These are phyloP conservation scores for Russula vinacea DNA, from an alignment of 768 basidiomycete species.

Conservation along the genomic window DNA sequence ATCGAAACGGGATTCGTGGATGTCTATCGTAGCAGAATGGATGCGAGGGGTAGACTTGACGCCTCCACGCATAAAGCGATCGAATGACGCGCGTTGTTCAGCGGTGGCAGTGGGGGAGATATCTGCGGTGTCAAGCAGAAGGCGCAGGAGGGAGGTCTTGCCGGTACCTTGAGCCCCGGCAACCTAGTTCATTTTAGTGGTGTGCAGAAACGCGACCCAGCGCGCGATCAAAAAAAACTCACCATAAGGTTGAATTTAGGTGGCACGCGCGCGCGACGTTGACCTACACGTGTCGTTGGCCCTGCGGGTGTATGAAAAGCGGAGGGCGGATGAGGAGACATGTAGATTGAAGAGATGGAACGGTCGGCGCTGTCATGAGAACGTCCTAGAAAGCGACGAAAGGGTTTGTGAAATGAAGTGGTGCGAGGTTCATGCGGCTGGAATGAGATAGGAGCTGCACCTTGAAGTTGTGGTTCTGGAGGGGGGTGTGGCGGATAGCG, in stretches of 20 bases:
- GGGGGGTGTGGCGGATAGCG: constrained; percentile 52
- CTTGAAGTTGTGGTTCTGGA: constrained; percentile 46
- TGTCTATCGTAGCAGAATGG: constrained; percentile 70
- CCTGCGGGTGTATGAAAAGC: constrained; percentile 49
- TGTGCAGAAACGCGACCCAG: neutral
- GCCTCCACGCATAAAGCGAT: constrained; percentile 59
- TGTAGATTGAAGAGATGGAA: constrained; percentile 70
- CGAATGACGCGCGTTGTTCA: constrained; percentile 65
- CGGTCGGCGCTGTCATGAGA: constrained; percentile 45
- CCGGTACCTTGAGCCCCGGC: constrained; percentile 78
- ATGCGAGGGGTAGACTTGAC: constrained; percentile 61
- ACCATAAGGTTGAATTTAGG: constrained; percentile 90
- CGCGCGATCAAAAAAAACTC: constrained; percentile 29
- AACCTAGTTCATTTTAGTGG: constrained; percentile 46
- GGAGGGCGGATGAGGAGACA: constrained; percentile 56
- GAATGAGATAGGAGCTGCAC: constrained; percentile 70
- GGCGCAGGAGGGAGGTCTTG: constrained; percentile 77
- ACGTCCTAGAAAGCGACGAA: constrained; percentile 42
- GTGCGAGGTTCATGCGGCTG: constrained; percentile 49
- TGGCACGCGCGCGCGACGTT: constrained; percentile 60
- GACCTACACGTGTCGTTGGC: constrained; percentile 50
- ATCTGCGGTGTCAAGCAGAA: constrained; percentile 82
- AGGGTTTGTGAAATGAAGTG: constrained; percentile 83
- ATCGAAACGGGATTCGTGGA: constrained; percentile 80
- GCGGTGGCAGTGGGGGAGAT: constrained; percentile 72